A percentile compares a stretch with the other conserved stretches of the same genome.
Evolutionary conservation across 768 basidiomycete genomes (phyloP).

Genomic region (Lentinus brumalis): DNA sequence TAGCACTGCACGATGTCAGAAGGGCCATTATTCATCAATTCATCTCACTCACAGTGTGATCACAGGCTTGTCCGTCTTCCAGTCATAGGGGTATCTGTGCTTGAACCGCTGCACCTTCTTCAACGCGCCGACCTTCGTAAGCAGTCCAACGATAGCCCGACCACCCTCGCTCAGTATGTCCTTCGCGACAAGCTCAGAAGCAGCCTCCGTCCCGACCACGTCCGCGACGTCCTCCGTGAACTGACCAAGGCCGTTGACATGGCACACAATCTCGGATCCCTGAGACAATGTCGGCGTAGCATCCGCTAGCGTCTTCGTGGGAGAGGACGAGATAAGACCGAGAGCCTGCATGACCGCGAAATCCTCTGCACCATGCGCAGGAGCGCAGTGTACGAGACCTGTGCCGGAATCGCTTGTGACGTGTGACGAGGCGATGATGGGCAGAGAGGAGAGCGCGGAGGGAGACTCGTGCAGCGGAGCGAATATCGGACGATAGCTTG

Average conservation of each 20-base stretch:
- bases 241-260: slow-evolving; percentile 76
- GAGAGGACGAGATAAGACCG: slow-evolving; percentile 43
- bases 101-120: slow-evolving; percentile 69
- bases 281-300: slow-evolving; percentile 5
- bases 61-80: slow-evolving; percentile 92
- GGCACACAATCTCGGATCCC: slow-evolving; percentile 62
- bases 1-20: slow-evolving; percentile 58
- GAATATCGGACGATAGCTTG: slow-evolving; percentile 67
- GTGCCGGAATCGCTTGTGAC: slow-evolving; percentile 91
- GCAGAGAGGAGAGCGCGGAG: slow-evolving; percentile 32
- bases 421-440: slow-evolving; percentile 68
- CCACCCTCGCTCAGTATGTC: slow-evolving; percentile 76
- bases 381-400: slow-evolving; percentile 93
- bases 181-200: slow-evolving; percentile 57
- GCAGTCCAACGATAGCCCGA: slow-evolving; percentile 61
- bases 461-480: slow-evolving; percentile 1
- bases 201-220: slow-evolving; percentile 55
- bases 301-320: not conserved
- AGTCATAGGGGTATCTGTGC: slow-evolving; percentile 95
- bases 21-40: not conserved
- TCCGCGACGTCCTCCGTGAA: slow-evolving; percentile 63
- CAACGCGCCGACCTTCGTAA: slow-evolving; percentile 58
- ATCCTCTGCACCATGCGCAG: slow-evolving; percentile 93
- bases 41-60: slow-evolving; percentile 71
- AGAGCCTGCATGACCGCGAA: slow-evolving; percentile 73